Evolutionary conservation across 2,329 filamentous ascomycete genomes (phyloP).

Genomic region (Neodidymelliopsis sp.): DNA sequence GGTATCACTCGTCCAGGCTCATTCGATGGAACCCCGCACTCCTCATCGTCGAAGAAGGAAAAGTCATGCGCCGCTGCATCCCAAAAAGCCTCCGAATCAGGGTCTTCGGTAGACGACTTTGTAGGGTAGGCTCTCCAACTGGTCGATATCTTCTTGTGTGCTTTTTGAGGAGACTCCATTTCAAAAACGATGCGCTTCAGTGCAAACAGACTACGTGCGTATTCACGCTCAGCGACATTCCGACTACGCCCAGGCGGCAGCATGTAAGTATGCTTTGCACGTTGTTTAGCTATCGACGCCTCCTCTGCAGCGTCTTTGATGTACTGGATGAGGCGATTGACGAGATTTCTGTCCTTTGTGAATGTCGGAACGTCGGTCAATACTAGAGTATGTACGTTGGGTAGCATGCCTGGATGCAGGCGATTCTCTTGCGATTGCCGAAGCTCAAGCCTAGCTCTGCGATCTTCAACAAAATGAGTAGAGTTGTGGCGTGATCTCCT

Average conservation of each 20-base stretch:
- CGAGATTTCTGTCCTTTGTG: slow-evolving; percentile 51
- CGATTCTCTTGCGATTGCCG: slow-evolving; percentile 42
- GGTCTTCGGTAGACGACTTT: slow-evolving; percentile 65
- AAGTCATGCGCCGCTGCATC: slow-evolving; percentile 66
- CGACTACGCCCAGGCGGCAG: slow-evolving; percentile 65
- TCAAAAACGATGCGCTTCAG: slow-evolving; percentile 65
- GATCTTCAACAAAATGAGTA: slow-evolving; percentile 37
- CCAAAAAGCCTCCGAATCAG: slow-evolving; percentile 67
- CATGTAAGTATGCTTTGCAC: slow-evolving; percentile 64
- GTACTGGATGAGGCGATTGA: slow-evolving; percentile 58
- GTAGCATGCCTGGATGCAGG: slow-evolving; percentile 64
- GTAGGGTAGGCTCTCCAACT: slow-evolving; percentile 56
- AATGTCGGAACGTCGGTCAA: slow-evolving; percentile 64
- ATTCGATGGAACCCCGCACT: slow-evolving; percentile 59
- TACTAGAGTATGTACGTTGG: slow-evolving; percentile 62
- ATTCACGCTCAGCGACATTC: slow-evolving; percentile 56
- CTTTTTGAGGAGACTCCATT: slow-evolving; percentile 37
- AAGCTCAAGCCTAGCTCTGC: slow-evolving; percentile 38
- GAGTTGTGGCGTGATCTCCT: slow-evolving; percentile 34
- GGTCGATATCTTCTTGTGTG: slow-evolving; percentile 49
- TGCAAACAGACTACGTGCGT: slow-evolving; percentile 61
- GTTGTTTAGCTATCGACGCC: slow-evolving; percentile 58
- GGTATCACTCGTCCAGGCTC: slow-evolving; percentile 56
- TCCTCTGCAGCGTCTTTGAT: slow-evolving; percentile 66
- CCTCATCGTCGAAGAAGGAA: slow-evolving; percentile 66